phyloP scores from a whole-genome alignment of 805 yeast species.

The Nakazawaea sp. region DNA sequence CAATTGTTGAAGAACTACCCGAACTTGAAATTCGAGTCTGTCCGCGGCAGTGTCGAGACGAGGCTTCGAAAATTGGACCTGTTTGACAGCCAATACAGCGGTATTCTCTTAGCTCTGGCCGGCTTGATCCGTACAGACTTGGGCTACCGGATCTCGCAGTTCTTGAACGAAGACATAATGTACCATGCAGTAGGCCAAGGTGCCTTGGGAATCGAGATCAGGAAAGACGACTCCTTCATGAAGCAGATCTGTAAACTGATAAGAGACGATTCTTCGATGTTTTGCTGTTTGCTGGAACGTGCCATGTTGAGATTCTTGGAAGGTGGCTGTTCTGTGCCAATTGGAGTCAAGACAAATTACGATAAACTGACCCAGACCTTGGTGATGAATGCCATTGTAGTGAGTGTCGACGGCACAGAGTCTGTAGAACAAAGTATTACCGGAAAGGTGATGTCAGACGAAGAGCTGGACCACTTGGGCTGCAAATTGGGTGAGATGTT shows the following conservation, averaged over 20 bases:
- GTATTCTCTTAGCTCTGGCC: constrained; percentile 88
- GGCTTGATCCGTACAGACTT: constrained; percentile 75
- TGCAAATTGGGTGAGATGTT: constrained; percentile 57
- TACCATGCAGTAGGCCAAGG: constrained; percentile 99
- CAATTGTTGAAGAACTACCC: constrained; percentile 80
- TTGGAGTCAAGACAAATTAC: constrained; percentile 71
- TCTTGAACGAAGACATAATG: constrained; percentile 72
- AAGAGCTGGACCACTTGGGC: constrained; percentile 71
- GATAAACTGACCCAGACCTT: constrained; percentile 36
- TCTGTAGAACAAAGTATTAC: constrained; percentile 51
- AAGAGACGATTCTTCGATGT: constrained; percentile 57
- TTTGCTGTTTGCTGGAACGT: constrained; percentile 84
- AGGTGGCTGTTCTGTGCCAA: constrained; percentile 98
- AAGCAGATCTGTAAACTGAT: constrained; percentile 54
- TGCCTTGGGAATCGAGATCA: constrained; percentile 88
- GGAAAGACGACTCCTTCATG: constrained; percentile 58
- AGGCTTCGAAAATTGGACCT: constrained; percentile 77
- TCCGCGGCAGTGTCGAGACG: constrained; percentile 81
- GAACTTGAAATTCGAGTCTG: constrained; percentile 67
- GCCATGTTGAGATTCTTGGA: constrained; percentile 80
- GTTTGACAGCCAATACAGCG: constrained; percentile 52
- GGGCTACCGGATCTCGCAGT: constrained; percentile 67
- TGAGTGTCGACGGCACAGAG: constrained; percentile 75
- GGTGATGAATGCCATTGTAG: constrained; percentile 63
- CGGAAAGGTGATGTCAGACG: constrained; percentile 30